phyloP scores from a whole-genome alignment of 345 rosid genomes.

The Zanthoxylum bungeanum region DNA sequence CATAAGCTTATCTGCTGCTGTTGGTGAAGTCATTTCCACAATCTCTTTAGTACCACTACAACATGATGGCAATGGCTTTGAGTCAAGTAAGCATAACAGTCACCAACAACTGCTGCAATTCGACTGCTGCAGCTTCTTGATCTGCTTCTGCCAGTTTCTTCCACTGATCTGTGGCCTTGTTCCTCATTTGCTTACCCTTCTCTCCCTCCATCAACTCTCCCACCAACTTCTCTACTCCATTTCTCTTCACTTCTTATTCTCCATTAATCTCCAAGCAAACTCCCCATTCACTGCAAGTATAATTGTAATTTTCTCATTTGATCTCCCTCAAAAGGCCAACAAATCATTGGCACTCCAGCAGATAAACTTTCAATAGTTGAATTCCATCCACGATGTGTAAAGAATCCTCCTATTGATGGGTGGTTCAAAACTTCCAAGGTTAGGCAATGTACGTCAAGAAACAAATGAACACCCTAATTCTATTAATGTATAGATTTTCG shows the following conservation, averaged over 20 bases:
- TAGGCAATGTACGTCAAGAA: too few relatives aligned
- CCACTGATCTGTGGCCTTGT: not conserved
- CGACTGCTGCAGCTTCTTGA: too few relatives aligned
- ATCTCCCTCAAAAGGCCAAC: not conserved
- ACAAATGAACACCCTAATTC: too few relatives aligned
- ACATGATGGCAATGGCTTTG: not conserved
- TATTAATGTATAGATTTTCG: too few relatives aligned
- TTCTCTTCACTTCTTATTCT: not conserved
- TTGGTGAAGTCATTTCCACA: conserved; percentile 1
- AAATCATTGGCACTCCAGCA: not conserved
- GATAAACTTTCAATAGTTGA: not conserved
- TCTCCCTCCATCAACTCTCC: not conserved
- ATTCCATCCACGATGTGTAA: not conserved
- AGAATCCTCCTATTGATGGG: not conserved
- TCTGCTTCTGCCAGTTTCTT: not conserved
- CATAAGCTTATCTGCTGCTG: not conserved
- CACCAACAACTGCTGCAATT: not conserved
- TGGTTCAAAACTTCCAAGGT: not conserved
- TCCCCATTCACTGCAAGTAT: not conserved
- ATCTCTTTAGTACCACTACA: not conserved
- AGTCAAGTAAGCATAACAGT: not conserved
- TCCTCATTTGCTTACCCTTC: not conserved
- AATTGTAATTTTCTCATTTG: not conserved
- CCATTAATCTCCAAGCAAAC: not conserved
- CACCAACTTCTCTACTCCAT: not conserved